Evolutionary conservation across 1,284 basidiomycete genomes (phyloP), one percentile per base, ranked within the genome.

Genomic region (Microbotryomycetes sp.): DNA sequence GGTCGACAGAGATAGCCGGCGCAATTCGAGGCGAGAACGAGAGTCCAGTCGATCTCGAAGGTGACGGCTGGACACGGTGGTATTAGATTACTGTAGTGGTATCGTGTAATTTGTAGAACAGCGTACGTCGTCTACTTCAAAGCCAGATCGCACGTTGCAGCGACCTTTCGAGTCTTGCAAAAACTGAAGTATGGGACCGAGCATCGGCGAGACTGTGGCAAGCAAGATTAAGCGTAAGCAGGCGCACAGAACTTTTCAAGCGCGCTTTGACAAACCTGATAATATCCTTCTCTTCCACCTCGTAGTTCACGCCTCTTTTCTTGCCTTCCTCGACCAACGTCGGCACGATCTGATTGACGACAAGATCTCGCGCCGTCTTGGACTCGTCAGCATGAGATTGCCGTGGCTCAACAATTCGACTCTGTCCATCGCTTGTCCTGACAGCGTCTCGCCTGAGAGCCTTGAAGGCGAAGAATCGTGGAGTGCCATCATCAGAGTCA

Each of bases 121-220:
- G n/a, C n/a, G 42, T 45, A 45, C 42, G 42, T 45, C n/a, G 42
- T 45, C 42, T 45, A 49, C 25, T 7, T 26, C 22, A 49, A 15
- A 49, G 19, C 48, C 48, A 93, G 64, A 92, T 76, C 72, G 92
- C 78, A 66, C 89, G 80, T 80, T 92, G 93, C 63, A 92, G 80
- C 1, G 88, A 87, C 74, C 92, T 90, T 74, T 93, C 91, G 83
- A 92, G 87, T 77, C 90, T 89, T 9, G 89, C 84, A 73, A 89
- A 86, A 66, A 92, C 79, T 61, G 84, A 88, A 3, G 89, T 92
- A 77, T 85, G 83, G 63, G 82, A 81, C 75, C 87, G 84, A 1
- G 91, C 91, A 67, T 94, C 89, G 4, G 80, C 80, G 69, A 92
- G 75, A 70, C 89, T 90, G 60, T 55, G 54, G 63, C 57, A 60